A percentile compares a stretch with the other conserved stretches of the same genome.
Conservation (phyloP, 1,139 yeast species). For the Suhomyces bokatorum region DNA sequence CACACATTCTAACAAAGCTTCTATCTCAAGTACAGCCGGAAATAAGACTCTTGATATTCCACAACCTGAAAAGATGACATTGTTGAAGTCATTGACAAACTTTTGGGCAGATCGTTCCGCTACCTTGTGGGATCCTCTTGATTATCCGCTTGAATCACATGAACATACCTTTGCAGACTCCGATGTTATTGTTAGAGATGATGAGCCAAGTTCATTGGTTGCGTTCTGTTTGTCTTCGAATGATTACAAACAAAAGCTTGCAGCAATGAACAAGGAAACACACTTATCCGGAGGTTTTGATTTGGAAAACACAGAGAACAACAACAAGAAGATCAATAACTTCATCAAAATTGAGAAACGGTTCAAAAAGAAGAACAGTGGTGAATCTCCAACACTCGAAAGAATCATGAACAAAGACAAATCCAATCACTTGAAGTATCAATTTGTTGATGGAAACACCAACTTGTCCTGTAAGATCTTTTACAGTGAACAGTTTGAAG, state of each 20-base stretch:
- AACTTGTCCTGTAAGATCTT: slow-evolving; percentile 88
- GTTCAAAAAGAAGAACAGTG: slow-evolving; percentile 37
- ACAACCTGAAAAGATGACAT: slow-evolving; percentile 67
- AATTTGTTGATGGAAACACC: slow-evolving; percentile 83
- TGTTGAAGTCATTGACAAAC: slow-evolving; percentile 80
- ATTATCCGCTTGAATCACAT: slow-evolving; percentile 73
- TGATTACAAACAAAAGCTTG: slow-evolving; percentile 73
- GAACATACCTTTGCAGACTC: slow-evolving; percentile 95
- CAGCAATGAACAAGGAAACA: slow-evolving; percentile 35
- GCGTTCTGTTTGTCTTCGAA: slow-evolving; percentile 87
- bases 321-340: slow-evolving; percentile 37
- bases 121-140: slow-evolving; percentile 90
- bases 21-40: slow-evolving; percentile 2
- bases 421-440: slow-evolving; percentile 89
- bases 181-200: slow-evolving; percentile 91
- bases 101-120: slow-evolving; percentile 99
- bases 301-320: slow-evolving; percentile 26
- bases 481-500: slow-evolving; percentile 95
- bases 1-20: neutral
- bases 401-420: slow-evolving; percentile 73
- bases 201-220: slow-evolving; percentile 92
- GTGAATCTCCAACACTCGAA: slow-evolving; percentile 47
- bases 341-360: slow-evolving; percentile 47
- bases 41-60: slow-evolving; percentile 29
- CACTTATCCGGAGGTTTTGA: slow-evolving; percentile 18